phyloP scores from a whole-genome alignment of 306 rosid genomes.

The Benincasa hispida region DNA sequence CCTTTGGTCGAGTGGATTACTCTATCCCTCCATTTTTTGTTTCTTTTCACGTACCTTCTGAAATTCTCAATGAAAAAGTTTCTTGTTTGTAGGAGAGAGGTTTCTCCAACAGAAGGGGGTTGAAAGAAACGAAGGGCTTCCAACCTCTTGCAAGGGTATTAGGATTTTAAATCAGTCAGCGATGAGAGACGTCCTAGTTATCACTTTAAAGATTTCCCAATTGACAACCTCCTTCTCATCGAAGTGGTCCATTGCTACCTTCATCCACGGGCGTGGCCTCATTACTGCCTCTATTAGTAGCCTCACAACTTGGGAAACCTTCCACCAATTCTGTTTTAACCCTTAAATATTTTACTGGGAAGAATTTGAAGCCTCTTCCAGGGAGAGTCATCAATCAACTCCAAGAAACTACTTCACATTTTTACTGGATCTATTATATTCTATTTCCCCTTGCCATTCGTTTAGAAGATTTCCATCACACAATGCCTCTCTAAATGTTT shows the following conservation, averaged over 20 bases:
- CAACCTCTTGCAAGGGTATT: not conserved
- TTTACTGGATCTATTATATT: not conserved
- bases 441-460: not conserved
- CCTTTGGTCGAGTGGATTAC: not conserved
- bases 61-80: too few species aligned
- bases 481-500: not conserved
- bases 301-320: not conserved
- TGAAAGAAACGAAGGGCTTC: not conserved
- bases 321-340: not conserved
- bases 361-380: not conserved
- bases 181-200: not conserved
- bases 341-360: not conserved
- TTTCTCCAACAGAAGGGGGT: not conserved
- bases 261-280: too few species aligned
- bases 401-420: not conserved
- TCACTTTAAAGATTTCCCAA: not conserved
- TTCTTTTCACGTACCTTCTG: not conserved
- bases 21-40: not conserved
- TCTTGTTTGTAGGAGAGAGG: not conserved
- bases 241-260: not conserved
- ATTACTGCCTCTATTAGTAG: not conserved
- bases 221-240: not conserved
- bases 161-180: not conserved
- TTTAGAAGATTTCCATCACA: not conserved
- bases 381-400: not conserved